Evolutionary conservation across 495 filamentous ascomycete species (phyloP).

Genomic region (Penicillium longicatenatum): DNA sequence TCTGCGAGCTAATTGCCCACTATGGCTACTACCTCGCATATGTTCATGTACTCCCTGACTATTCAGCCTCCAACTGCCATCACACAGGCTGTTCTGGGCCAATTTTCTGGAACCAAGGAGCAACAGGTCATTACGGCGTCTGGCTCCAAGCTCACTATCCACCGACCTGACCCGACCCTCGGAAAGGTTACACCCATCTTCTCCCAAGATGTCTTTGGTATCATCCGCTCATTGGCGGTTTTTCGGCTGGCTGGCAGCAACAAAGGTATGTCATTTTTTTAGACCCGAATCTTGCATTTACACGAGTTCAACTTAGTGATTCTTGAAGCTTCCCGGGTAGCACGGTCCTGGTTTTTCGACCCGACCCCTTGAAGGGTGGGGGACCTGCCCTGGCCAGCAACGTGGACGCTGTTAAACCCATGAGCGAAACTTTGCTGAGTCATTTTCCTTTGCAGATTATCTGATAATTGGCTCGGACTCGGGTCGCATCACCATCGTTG

Average conservation of each 20-base stretch:
- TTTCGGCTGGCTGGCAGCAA: constrained; percentile 91
- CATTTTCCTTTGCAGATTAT: constrained; percentile 67
- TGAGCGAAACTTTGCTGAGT: constrained; percentile 60
- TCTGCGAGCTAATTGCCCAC: constrained; percentile 40
- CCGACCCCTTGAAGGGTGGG: constrained; percentile 33
- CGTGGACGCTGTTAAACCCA: constrained; percentile 35
- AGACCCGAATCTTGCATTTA: constrained; percentile 45
- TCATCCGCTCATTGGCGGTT: constrained; percentile 81
- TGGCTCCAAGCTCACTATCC: constrained; percentile 83
- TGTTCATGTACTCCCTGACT: constrained; percentile 97
- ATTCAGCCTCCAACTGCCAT: constrained; percentile 87
- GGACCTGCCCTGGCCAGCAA: constrained; percentile 49
- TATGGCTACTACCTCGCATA: constrained; percentile 96
- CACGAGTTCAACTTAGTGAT: constrained; percentile 86
- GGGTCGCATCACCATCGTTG: constrained; percentile 89
- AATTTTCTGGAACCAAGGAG: constrained; percentile 92
- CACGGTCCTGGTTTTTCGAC: constrained; percentile 44
- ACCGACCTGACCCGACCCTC: constrained; percentile 80
- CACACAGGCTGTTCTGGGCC: constrained; percentile 86
- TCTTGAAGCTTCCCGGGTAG: constrained; percentile 70
- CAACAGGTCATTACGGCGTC: constrained; percentile 96
- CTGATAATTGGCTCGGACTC: constrained; percentile 95
- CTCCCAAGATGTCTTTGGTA: constrained; percentile 93
- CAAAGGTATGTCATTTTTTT: constrained; percentile 77
- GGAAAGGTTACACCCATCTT: constrained; percentile 83